Percentiles rank a stretch among this genome's conserved stretches.
These are phyloP conservation scores for Albugo laibachii DNA, from an alignment of 352 stramenopile species.

Conservation along the genomic window DNA sequence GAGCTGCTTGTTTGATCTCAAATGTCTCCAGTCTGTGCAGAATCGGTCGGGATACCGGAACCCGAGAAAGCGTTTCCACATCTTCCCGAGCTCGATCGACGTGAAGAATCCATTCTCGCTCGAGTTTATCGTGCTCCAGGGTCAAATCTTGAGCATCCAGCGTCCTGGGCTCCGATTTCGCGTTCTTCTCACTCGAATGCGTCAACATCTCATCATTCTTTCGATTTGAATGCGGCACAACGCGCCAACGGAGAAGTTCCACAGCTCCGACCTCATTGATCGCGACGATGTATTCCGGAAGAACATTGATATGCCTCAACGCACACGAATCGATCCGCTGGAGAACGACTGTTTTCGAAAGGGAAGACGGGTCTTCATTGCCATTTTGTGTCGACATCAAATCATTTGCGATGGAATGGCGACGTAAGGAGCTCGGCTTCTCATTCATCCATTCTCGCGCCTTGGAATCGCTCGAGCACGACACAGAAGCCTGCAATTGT, in stretches of 20 bases:
- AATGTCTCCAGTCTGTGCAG: constrained; percentile 4
- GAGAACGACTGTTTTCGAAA: constrained; percentile 40
- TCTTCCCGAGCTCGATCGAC: neutral
- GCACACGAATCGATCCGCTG: constrained; percentile 33
- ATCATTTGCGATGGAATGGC: neutral
- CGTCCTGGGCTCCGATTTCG: neutral
- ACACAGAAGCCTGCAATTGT: constrained; percentile 5
- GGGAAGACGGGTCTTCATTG: neutral
- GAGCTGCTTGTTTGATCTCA: neutral
- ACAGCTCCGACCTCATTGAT: constrained; percentile 72
- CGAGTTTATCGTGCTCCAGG: too few species aligned
- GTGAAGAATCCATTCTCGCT: neutral
- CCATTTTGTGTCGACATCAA: neutral
- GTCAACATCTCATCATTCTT: too few species aligned
- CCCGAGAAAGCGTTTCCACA: constrained; percentile 52
- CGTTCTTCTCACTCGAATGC: neutral
- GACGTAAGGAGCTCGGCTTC: neutral
- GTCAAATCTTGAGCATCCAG: neutral
- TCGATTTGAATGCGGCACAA: constrained; percentile 15
- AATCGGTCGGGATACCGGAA: constrained; percentile 45
- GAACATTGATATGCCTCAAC: constrained; percentile 46
- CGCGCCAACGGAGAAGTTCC: constrained; percentile 73
- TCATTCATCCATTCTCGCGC: too few species aligned
- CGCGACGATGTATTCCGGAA: constrained; percentile 51
- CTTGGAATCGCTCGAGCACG: constrained; percentile 24